Conservation (phyloP, 495 filamentous ascomycete genomes). For the Aspergillus indologenus region DNA sequence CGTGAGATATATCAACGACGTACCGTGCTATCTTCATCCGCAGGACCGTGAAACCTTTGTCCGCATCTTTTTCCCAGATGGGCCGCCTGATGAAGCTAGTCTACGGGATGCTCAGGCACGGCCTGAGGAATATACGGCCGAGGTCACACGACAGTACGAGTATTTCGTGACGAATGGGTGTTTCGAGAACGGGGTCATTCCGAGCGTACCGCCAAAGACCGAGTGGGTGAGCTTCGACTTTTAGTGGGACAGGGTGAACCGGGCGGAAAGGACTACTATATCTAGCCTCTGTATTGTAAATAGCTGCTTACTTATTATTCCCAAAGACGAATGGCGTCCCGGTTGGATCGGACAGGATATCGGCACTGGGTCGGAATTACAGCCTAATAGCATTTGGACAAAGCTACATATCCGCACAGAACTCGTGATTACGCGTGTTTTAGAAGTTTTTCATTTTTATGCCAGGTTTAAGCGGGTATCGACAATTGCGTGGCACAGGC, state of each 20-base stretch:
- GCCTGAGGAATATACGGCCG: conserved; percentile 42
- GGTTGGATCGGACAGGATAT: conserved; percentile 1
- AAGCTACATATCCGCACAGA: conserved; percentile 9
- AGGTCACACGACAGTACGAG: conserved; percentile 55
- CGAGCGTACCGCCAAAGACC: conserved; percentile 66
- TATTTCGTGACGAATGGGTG: conserved; percentile 56
- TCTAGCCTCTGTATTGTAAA: neutral
- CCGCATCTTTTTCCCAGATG: conserved; percentile 67
- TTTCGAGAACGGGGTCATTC: conserved; percentile 64
- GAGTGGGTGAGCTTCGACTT: conserved; percentile 74
- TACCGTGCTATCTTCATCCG: conserved; percentile 49
- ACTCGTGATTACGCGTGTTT: conserved; percentile 22
- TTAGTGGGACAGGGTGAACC: conserved; percentile 22
- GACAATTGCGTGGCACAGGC: conserved; percentile 18
- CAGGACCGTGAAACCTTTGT: conserved; percentile 47
- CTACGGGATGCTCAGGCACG: conserved; percentile 38
- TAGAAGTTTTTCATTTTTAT: conserved; percentile 39
- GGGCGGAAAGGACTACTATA: neutral
- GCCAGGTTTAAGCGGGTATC: conserved; percentile 39
- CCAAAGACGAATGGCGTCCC: conserved; percentile 3
- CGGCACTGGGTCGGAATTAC: neutral
- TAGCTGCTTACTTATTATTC: conserved; percentile 1
- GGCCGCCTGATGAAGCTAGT: conserved; percentile 54
- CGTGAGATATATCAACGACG: conserved; percentile 50
- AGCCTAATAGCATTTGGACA: neutral